phyloP scores from a whole-genome alignment of 2,329 filamentous ascomycete species.

The Fusarium tuaranense region DNA sequence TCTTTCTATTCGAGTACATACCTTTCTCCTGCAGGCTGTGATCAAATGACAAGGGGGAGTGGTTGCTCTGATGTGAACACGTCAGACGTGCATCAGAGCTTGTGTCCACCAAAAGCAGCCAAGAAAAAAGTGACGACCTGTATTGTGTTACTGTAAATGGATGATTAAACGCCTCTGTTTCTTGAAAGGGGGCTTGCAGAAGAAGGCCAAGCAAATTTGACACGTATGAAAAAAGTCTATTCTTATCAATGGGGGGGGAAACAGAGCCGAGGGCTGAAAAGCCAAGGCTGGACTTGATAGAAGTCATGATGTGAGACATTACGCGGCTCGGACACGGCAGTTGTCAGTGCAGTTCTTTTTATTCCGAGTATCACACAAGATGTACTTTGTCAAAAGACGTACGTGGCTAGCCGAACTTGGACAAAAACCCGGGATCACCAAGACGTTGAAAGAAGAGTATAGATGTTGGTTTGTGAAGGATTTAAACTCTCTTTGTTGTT shows the following conservation, averaged over 20 bases:
- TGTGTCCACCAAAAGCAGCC: slow-evolving; percentile 16
- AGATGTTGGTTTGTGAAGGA: neutral
- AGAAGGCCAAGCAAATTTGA: neutral
- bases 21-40: neutral
- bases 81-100: slow-evolving; percentile 34
- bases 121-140: slow-evolving; percentile 10
- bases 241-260: neutral
- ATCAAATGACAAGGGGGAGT: neutral
- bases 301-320: neutral
- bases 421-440: neutral
- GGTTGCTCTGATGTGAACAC: slow-evolving; percentile 18
- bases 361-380: neutral
- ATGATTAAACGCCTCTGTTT: neutral
- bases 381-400: neutral
- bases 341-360: neutral
- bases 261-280: neutral
- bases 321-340: neutral
- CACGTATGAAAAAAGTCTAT: neutral
- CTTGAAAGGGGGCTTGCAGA: neutral
- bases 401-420: neutral
- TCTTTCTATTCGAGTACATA: neutral
- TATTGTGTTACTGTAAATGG: slow-evolving; percentile 9
- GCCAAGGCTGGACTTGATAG: neutral
- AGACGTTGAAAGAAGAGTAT: neutral
- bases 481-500: neutral